Base-by-base conservation (phyloP, 768 basidiomycete genomes). In the Tylopilus felleus region DNA sequence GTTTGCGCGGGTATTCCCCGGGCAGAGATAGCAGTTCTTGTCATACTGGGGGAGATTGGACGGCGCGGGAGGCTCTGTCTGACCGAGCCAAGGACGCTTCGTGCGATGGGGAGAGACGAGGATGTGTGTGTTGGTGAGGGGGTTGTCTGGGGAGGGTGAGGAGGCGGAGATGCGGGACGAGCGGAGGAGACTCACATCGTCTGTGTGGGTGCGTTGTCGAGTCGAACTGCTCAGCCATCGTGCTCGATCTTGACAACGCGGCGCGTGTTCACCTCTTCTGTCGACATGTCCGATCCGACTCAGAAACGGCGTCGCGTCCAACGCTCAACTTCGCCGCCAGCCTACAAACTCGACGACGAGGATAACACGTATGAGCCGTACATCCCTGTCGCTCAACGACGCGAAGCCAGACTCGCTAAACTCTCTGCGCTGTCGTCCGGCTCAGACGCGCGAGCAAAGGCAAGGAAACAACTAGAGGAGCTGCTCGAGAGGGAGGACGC, bases 71-170 rank as follows among this genome's bases (percentile, higher is more conserved):
- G 83, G 68, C 57, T 96, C 93, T 1, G 83, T 82, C 66, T 95
- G 91, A 28, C 93, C 93, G 38, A 85, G 78, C 94, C 94, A 97
- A 14, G 94, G 94, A 19, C 94, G 83, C 63, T 90, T 92, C 8
- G 79, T 91, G 48, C 94, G 87, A 69, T 96, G 93, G 0, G 93
- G 91, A 36, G 92, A 93, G 33, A 93, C 88, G 31, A 95, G 83
- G 51, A 93, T 74, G 65, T 90, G 77, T 61, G 86, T 86, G 54
- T 82, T 79, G 1, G 81, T 84, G 53, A 95, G 79, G 4, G 93
- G 90, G 63, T 95, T 95, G 66, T 81, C 91, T 93, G 63, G 14
- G 43, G 51, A 48, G 21, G 23, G 35, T 63, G 27, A 52, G 47
- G 22, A 42, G n/a, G 49, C 2, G 33, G 9, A 2, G 21, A 17